Evolutionary conservation across 1,284 basidiomycete species (phyloP), one percentile per base, ranked within the genome.

Genomic region (Tylopilus sp.): DNA sequence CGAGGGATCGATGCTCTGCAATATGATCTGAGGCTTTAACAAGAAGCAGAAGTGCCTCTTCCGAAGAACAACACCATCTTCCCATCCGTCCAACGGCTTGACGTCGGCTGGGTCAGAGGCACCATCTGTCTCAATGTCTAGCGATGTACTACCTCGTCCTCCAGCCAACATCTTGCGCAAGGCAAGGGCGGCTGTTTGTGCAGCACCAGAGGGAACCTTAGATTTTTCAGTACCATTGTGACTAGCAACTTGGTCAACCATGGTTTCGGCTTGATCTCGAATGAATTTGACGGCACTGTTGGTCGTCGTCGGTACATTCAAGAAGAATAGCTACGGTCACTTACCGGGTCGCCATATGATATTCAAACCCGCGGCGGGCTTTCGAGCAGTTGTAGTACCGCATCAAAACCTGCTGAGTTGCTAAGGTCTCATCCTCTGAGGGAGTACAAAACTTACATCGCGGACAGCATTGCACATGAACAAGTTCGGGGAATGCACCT

Each of bases 361-460:
- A 98, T 65, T 94, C 88, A 52, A 92, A 84, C 5, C 90, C 89
- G 59, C 88, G 82, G 39, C 84, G 75, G 24, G 86, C 80, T 43
- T 85, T 80, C 43, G 88, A 91, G 63, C 89, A 90, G 67, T 91
- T 90, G 68, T 94, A 94, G 72, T 98, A 98, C 68, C 92, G 89
- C 73, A 92, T 83, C 67, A 96, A 77, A 54, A 96, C 83, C 84
- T 94, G 55, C 44, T 28, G 25, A 31, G 26, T 50, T 9, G 31
- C 54, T 50, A 17, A 54, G 49, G 8, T 43, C 11, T 45, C 28
- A 44, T 47, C 54, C 33, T 24, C 26, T 50, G 17, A 20, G 51
- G 20, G 42, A 43, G 35, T 22, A 33, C 24, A 52, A 43, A 25
- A 73, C 83, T 62, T 61, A 90, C 86, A 70, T 92, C 85, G 55